Evolutionary conservation across 2,329 filamentous ascomycete genomes (phyloP).

Genomic region (Thielaviopsis musarum): DNA sequence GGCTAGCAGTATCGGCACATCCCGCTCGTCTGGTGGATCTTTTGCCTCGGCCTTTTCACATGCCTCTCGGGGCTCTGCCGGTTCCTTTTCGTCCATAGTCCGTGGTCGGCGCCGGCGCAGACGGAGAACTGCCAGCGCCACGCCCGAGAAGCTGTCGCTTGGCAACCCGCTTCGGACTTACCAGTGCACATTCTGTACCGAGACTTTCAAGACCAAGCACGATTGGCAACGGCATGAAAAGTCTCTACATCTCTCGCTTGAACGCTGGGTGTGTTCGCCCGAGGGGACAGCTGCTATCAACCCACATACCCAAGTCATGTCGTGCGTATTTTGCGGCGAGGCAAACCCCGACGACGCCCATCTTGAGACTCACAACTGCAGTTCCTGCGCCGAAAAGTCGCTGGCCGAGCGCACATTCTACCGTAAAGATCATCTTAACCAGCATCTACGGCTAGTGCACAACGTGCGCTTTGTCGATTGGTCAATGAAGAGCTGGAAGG

Average conservation of each 20-base stretch:
- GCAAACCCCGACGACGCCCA: slow-evolving; percentile 37
- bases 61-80: slow-evolving; percentile 38
- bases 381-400: slow-evolving; percentile 48
- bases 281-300: slow-evolving; percentile 38
- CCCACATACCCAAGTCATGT: slow-evolving; percentile 38
- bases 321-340: slow-evolving; percentile 44
- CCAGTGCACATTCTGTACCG: slow-evolving; percentile 53
- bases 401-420: slow-evolving; percentile 47
- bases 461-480: slow-evolving; percentile 41
- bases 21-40: slow-evolving; percentile 40
- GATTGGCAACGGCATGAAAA: slow-evolving; percentile 59
- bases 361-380: slow-evolving; percentile 41
- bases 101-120: slow-evolving; percentile 34
- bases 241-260: slow-evolving; percentile 46
- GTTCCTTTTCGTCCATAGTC: slow-evolving; percentile 30
- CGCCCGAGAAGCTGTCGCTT: slow-evolving; percentile 22
- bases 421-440: slow-evolving; percentile 49
- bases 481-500: slow-evolving; percentile 51
- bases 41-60: slow-evolving; percentile 43
- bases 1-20: slow-evolving; percentile 42
- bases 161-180: slow-evolving; percentile 35
- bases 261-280: slow-evolving; percentile 47
- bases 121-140: slow-evolving; percentile 20
- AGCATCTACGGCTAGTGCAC: slow-evolving; percentile 47
- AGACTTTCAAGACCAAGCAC: slow-evolving; percentile 50